Percentiles rank a stretch among this genome's conserved stretches.
Evolutionary conservation across 1,139 yeast species (phyloP).

Genomic region (Saccharomycopsis phalli): DNA sequence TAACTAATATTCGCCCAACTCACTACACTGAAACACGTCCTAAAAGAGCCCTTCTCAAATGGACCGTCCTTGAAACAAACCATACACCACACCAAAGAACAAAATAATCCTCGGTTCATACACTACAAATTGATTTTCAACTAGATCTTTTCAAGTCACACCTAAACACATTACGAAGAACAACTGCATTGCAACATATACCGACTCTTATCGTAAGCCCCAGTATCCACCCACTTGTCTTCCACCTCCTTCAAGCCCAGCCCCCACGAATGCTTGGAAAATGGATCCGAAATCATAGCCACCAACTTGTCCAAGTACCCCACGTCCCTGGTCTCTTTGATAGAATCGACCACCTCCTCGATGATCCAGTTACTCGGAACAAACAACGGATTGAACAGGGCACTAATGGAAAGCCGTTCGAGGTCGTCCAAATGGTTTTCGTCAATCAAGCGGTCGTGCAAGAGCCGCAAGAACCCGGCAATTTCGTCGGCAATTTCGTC

Average conservation of each 20-base stretch:
- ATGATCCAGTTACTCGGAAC: conserved; percentile 82
- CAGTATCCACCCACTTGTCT: conserved; percentile 20
- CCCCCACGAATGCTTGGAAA: conserved; percentile 55
- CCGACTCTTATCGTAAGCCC: conserved; percentile 20
- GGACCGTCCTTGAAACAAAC: no score
- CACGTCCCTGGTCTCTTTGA: conserved; percentile 27
- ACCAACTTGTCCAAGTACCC: conserved; percentile 43
- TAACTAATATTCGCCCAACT: no score
- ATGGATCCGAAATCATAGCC: conserved; percentile 58
- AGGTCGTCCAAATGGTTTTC: conserved; percentile 3
- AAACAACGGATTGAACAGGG: conserved; percentile 60
- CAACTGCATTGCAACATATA: conserved; percentile 20
- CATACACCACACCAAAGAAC: no score
- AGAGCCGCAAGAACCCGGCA: conserved; percentile 7
- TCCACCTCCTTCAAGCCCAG: conserved; percentile 22
- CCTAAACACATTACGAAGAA: conserved; percentile 1
- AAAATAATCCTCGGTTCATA: no score
- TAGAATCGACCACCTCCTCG: conserved; percentile 62
- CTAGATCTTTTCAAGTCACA: no score
- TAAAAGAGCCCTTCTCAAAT: no score
- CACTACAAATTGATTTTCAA: no score
- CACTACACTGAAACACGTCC: no score
- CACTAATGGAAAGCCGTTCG: conserved; percentile 35
- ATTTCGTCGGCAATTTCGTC: conserved; percentile 30
- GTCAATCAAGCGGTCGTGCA: conserved; percentile 4